Evolutionary conservation across 73 alveolate genomes (phyloP).

Genomic region (Paramecium sexaurelia): DNA sequence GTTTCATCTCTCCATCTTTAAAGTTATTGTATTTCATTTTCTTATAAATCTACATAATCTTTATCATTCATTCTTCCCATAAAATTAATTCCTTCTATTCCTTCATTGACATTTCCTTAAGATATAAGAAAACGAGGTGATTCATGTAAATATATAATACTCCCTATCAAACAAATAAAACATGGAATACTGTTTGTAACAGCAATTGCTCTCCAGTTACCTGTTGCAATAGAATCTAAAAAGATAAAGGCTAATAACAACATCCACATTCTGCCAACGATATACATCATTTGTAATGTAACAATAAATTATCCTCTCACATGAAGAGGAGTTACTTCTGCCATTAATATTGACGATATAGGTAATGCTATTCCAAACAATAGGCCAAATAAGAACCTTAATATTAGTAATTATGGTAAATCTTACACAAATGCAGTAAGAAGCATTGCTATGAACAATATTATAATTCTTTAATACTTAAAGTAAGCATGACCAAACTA

Average conservation of each 20-base stretch:
- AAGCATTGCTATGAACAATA: conserved; percentile 31
- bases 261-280: conserved; percentile 57
- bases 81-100: conserved; percentile 38
- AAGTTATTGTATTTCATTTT: conserved; percentile 3
- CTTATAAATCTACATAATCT: not conserved
- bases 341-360: conserved; percentile 26
- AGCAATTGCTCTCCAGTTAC: conserved; percentile 70
- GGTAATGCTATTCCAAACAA: conserved; percentile 55
- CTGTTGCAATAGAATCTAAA: conserved; percentile 43
- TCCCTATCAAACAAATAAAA: conserved; percentile 10
- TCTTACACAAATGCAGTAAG: conserved; percentile 50
- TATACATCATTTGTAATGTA: conserved; percentile 19
- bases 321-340: conserved; percentile 54
- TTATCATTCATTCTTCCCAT: conserved; percentile 31
- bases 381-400: conserved; percentile 41
- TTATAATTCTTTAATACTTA: not conserved
- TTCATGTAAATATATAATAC: conserved; percentile 45
- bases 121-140: conserved; percentile 55
- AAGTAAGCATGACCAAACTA: conserved; percentile 56
- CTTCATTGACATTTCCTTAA: conserved; percentile 42
- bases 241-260: conserved; percentile 20
- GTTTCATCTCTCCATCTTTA: not conserved
- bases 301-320: conserved; percentile 61
- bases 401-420: not conserved
- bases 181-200: conserved; percentile 48